phyloP scores from a whole-genome alignment of 2,329 filamentous ascomycete genomes.

The Alternaria dauci region DNA sequence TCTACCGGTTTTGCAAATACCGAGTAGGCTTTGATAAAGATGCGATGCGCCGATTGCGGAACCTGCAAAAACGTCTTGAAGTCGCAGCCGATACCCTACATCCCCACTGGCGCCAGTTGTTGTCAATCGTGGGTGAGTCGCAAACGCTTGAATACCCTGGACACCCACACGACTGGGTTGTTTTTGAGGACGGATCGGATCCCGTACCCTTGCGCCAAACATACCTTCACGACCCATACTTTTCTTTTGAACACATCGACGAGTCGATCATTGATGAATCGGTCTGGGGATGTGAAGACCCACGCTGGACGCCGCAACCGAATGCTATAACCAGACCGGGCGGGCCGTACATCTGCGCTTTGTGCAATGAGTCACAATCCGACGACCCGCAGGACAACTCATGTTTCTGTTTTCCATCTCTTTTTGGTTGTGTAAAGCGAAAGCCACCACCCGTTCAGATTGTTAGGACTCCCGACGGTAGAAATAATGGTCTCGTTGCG shows the following conservation, averaged over 20 bases:
- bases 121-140: conserved; percentile 57
- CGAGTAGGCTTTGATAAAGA: conserved; percentile 62
- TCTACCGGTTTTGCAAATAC: conserved; percentile 70
- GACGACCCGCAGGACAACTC: conserved; percentile 59
- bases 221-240: conserved; percentile 59
- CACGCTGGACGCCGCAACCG: conserved; percentile 52
- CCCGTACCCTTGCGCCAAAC: conserved; percentile 58
- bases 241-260: conserved; percentile 60
- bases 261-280: conserved; percentile 60
- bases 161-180: conserved; percentile 63
- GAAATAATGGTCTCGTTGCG: conserved; percentile 63
- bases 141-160: conserved; percentile 55
- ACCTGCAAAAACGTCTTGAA: conserved; percentile 59
- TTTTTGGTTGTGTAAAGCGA: conserved; percentile 59
- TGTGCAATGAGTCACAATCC: conserved; percentile 60
- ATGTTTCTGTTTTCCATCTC: conserved; percentile 63
- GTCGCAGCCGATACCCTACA: conserved; percentile 63
- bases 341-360: conserved; percentile 53
- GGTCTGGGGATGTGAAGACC: conserved; percentile 61
- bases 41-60: conserved; percentile 58
- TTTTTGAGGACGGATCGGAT: conserved; percentile 55
- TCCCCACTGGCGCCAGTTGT: conserved; percentile 61
- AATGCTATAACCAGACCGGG: conserved; percentile 37
- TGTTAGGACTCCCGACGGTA: conserved; percentile 61
- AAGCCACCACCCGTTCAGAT: conserved; percentile 60